A percentile compares a stretch with the other conserved stretches of the same genome.
These are phyloP conservation scores for Ophiocytium majus DNA, from an alignment of 352 stramenopile species.

Conservation along the genomic window DNA sequence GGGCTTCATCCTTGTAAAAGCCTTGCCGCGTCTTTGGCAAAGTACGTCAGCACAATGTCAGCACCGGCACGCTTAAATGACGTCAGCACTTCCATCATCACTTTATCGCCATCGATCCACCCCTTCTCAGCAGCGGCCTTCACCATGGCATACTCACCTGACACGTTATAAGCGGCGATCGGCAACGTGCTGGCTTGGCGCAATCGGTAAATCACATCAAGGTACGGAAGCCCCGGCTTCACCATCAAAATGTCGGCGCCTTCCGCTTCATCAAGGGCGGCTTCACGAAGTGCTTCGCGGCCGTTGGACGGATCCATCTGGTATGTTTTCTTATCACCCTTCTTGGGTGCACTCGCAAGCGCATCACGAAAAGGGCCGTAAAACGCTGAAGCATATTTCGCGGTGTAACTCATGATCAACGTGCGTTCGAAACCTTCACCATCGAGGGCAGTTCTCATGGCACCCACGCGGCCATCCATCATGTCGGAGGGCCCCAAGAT, in stretches of 20 bases:
- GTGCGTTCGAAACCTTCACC: neutral
- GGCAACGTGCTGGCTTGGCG: neutral
- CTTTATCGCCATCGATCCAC: conserved; percentile 5
- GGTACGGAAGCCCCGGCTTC: conserved; percentile 7
- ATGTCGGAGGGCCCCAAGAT: conserved; percentile 66
- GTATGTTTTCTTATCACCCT: conserved; percentile 19
- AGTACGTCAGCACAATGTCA: conserved; percentile 12
- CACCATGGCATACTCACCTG: conserved; percentile 17
- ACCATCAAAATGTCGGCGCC: conserved; percentile 99
- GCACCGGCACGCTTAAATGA: conserved; percentile 11
- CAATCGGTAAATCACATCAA: conserved; percentile 8
- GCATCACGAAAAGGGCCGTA: conserved; percentile 21
- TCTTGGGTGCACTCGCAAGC: neutral
- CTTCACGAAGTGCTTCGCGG: conserved; percentile 59
- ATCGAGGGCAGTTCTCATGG: conserved; percentile 28
- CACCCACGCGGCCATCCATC: conserved; percentile 94
- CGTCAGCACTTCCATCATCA: neutral
- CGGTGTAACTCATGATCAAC: neutral
- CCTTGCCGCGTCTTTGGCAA: neutral
- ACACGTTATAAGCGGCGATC: conserved; percentile 12
- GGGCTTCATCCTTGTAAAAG: too few species aligned
- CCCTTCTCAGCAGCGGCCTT: conserved; percentile 3
- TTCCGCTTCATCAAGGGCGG: conserved; percentile 72
- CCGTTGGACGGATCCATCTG: conserved; percentile 4
- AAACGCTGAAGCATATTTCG: conserved; percentile 10